Evolutionary conservation across 352 stramenopile genomes (phyloP), one percentile per base, ranked within the genome.

Genomic region (Phytophthora pistaciae): DNA sequence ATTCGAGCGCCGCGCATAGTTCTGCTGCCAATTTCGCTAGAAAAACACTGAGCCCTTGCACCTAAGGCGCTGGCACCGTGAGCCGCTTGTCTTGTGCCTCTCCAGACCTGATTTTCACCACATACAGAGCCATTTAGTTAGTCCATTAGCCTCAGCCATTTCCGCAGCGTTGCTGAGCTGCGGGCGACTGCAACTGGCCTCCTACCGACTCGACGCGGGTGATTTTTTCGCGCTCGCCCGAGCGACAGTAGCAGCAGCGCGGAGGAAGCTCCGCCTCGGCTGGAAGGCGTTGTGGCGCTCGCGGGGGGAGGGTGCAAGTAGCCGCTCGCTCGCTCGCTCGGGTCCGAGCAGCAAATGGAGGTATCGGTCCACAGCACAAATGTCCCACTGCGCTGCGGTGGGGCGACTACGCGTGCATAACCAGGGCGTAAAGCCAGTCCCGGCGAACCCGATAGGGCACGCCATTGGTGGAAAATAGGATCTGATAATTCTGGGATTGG

Each of bases 381-480:
- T 79, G 72, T 79, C 70, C 31, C 72, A 79, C 54, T 52, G 48
- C 44, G 14, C 16, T 14, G 49, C 48, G 64, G 38, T 60, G 50
- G 58, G 52, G 66, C 66, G 53, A 60, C 59, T 60, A 52, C 18
- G 11, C 20, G 64, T 56, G 48, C 66, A 70, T 65, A 73, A 33
- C 56, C 60, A 62, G 56, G 50, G 10, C 10, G 29, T 66, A 60
- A 52, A 75, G 71, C 66, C 60, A 75, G 61, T 75, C 20, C 25
- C 25, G 7, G 16, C 9, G 33, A 68, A 25, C 48, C 16, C 40
- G 25, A 68, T 63, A 21, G 27, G 20, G 18, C 13, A 4, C 10
- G 38, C 4, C 13, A 68, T 72, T 76, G 68, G 68, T 68, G 20
- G 33, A 69, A 72, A 72, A 40, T 8, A 0, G 5, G 6, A 27